These are phyloP conservation scores for Diaporthe destruens DNA, from an alignment of 2,329 filamentous ascomycete genomes.

Conservation along the genomic window DNA sequence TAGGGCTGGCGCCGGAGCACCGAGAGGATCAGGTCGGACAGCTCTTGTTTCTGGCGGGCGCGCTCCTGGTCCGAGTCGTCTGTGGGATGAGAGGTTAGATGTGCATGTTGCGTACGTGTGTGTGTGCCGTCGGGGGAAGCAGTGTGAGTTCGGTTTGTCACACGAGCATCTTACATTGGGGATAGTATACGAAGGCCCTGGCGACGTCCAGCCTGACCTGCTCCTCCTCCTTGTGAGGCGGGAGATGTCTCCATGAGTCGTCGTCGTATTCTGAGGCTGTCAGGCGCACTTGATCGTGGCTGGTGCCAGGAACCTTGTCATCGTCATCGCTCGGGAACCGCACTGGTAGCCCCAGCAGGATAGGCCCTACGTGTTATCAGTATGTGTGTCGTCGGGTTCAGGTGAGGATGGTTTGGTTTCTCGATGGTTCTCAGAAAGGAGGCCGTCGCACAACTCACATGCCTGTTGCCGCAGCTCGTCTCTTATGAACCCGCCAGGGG, in stretches of 20 bases:
- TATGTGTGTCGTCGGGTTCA: too few relatives aligned
- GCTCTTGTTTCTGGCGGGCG: constrained; percentile 76
- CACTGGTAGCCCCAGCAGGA: constrained; percentile 62
- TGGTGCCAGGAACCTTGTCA: constrained; percentile 42
- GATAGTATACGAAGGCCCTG: constrained; percentile 97
- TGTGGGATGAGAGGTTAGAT: constrained; percentile 54
- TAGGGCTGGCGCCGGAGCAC: constrained; percentile 85
- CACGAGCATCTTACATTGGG: constrained; percentile 69
- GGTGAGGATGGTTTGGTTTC: too few relatives aligned
- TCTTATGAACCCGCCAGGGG: constrained; percentile 74
- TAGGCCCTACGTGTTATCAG: constrained; percentile 66
- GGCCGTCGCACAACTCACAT: constrained; percentile 72
- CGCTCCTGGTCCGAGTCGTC: constrained; percentile 79
- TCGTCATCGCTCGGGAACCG: constrained; percentile 42
- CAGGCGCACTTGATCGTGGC: constrained; percentile 41
- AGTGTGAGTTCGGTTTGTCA: too few relatives aligned
- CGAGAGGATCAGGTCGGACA: constrained; percentile 83
- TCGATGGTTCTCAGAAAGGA: constrained; percentile 5
- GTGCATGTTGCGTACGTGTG: too few relatives aligned
- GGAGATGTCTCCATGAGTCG: constrained; percentile 70
- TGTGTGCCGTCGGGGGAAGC: too few relatives aligned
- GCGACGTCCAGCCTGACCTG: constrained; percentile 95
- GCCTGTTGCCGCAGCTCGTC: constrained; percentile 78
- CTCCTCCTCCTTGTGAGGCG: constrained; percentile 86
- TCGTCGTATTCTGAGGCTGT: constrained; percentile 37